phyloP scores from a whole-genome alignment of 2,329 filamentous ascomycete species.

The Fusarium chlamydosporum region DNA sequence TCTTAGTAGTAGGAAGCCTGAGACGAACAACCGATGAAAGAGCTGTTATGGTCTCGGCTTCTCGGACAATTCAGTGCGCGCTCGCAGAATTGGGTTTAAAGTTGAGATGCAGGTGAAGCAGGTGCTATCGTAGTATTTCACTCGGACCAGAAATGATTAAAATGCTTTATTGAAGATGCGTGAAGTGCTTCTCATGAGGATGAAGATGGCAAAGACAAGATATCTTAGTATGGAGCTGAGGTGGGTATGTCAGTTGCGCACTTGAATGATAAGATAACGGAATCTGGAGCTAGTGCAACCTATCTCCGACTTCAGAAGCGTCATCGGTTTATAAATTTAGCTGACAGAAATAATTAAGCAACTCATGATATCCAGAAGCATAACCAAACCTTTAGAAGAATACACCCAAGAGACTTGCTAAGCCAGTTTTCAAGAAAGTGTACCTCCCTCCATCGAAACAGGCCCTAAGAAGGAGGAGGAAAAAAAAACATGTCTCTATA shows the following conservation, averaged over 20 bases:
- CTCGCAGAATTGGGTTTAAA: conserved; percentile 15
- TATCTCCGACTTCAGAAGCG: conserved; percentile 30
- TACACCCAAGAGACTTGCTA: no score
- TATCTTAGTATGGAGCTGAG: conserved; percentile 9
- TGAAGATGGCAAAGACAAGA: conserved; percentile 19
- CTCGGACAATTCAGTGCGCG: conserved; percentile 30
- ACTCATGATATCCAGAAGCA: neutral
- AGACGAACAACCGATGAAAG: conserved; percentile 45
- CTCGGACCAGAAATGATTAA: neutral
- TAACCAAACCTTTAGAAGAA: neutral
- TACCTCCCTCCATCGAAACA: no score
- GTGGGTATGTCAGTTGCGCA: conserved; percentile 44
- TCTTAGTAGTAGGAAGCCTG: conserved; percentile 42
- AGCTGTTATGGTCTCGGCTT: conserved; percentile 51
- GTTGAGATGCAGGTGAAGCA: neutral
- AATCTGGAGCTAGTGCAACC: conserved; percentile 33
- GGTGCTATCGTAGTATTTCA: conserved; percentile 1
- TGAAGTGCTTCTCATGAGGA: conserved; percentile 5
- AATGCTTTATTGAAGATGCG: conserved; percentile 7
- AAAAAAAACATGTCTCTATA: no score
- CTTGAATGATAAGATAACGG: conserved; percentile 50
- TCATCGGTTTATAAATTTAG: conserved; percentile 13
- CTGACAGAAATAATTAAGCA: conserved; percentile 15
- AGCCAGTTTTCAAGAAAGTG: no score
- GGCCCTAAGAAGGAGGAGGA: no score